Evolutionary conservation across 2,329 filamentous ascomycete species (phyloP).

Genomic region (Ophiostoma sp.): DNA sequence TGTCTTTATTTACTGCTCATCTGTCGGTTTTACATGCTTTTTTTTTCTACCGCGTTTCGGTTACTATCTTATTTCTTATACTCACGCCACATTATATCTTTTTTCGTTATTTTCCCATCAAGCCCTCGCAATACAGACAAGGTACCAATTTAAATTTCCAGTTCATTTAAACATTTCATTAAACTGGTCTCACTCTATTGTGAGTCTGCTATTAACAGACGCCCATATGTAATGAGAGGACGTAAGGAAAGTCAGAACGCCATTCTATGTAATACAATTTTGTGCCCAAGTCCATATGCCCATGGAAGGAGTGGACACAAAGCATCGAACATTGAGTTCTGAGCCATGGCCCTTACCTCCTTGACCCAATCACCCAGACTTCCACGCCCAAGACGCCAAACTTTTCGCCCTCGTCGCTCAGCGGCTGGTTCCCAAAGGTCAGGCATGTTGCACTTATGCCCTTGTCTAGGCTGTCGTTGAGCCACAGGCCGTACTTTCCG

Average conservation of each 20-base stretch:
- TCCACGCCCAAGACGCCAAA: conserved; percentile 91
- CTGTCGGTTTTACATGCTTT: not conserved
- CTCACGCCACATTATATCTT: not conserved
- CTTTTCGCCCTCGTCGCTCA: conserved; percentile 90
- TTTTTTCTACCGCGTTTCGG: not conserved
- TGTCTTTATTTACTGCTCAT: not conserved
- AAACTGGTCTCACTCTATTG: not conserved
- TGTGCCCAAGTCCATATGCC: too few species aligned
- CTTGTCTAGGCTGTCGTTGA: conserved; percentile 80
- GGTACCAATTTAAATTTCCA: not conserved
- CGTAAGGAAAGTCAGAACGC: not conserved
- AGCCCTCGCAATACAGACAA: not conserved
- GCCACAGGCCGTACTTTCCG: conserved; percentile 90
- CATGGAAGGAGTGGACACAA: not conserved
- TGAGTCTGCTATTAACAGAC: not conserved
- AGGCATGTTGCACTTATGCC: conserved; percentile 82
- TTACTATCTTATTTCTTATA: not conserved
- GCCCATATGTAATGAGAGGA: not conserved
- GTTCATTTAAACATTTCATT: not conserved
- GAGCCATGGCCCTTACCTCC: conserved; percentile 1
- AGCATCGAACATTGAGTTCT: not conserved
- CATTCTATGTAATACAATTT: not conserved
- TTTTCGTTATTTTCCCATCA: not conserved
- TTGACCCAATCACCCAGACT: conserved; percentile 79
- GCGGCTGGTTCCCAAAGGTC: conserved; percentile 91